A percentile compares a stretch with the other conserved stretches of the same genome.
Conservation (phyloP, 768 basidiomycete genomes). For the Suillus subluteus region DNA sequence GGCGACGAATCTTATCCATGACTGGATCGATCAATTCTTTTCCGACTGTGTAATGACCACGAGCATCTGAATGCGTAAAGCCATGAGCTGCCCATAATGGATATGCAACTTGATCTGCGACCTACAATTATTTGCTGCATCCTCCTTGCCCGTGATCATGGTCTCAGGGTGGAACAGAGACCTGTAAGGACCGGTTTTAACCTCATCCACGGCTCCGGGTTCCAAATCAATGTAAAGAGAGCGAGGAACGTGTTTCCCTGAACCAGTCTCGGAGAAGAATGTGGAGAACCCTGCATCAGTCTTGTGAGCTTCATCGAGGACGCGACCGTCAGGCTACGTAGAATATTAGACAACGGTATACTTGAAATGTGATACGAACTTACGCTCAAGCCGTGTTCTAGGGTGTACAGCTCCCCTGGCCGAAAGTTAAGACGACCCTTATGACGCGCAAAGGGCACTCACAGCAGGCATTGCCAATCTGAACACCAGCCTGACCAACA, state of each 20-base stretch:
- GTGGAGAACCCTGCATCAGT: conserved; percentile 92
- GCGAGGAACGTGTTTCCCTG: conserved; percentile 94
- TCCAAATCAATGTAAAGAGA: conserved; percentile 97
- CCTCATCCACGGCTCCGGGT: conserved; percentile 94
- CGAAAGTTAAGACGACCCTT: conserved; percentile 21
- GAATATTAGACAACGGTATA: conserved; percentile 2
- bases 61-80: conserved; percentile 68
- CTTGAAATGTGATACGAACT: conserved; percentile 33
- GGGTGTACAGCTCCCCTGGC: conserved; percentile 95
- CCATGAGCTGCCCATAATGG: conserved; percentile 15
- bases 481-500: conserved; percentile 96
- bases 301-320: conserved; percentile 61
- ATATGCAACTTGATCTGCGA: conserved; percentile 15
- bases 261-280: conserved; percentile 95
- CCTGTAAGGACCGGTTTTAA: conserved; percentile 90
- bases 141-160: conserved; percentile 96
- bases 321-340: conserved; percentile 86
- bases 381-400: conserved; percentile 96
- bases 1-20: conserved; percentile 95
- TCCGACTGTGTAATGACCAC: conserved; percentile 98
- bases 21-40: conserved; percentile 98
- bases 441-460: conserved; percentile 37
- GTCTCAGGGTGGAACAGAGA: conserved; percentile 98
- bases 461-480: conserved; percentile 97
- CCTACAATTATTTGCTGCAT: conserved; percentile 98